Conservation (phyloP, 352 stramenopile genomes). For the Globisporangium orthogonon region DNA sequence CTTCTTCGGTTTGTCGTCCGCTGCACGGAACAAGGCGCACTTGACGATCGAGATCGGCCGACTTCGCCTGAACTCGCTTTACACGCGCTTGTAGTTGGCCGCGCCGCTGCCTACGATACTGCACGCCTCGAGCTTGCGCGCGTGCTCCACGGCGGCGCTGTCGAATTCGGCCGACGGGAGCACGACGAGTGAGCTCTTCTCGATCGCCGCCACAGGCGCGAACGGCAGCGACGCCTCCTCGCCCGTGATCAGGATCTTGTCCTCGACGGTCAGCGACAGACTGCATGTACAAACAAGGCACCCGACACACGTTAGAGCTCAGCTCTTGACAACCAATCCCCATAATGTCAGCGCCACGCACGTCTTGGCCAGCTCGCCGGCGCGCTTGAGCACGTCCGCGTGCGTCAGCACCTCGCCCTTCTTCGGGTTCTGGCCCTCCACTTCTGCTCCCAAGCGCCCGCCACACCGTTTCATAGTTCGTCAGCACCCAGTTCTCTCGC, state of each 20-base stretch:
- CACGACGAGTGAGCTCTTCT: conserved; percentile 70
- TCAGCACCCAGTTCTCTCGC: no score
- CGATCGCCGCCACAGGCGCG: conserved; percentile 66
- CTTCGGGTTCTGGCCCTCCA: conserved; percentile 69
- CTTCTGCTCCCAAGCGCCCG: conserved; percentile 26
- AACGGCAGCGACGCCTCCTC: conserved; percentile 60
- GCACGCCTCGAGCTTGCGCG: conserved; percentile 69
- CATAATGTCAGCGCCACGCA: conserved; percentile 17
- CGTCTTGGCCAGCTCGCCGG: conserved; percentile 61
- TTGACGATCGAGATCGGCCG: no score
- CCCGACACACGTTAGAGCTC: not conserved
- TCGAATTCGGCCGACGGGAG: conserved; percentile 67
- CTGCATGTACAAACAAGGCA: conserved; percentile 17
- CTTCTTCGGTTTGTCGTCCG: no score
- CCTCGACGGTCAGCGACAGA: conserved; percentile 56
- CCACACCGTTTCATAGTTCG: no score
- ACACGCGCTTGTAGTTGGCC: conserved; percentile 80
- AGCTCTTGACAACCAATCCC: not conserved
- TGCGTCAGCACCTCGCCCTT: conserved; percentile 77
- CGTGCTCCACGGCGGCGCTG: conserved; percentile 63
- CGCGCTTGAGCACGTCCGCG: conserved; percentile 73
- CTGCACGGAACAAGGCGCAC: no score
- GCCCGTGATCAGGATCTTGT: conserved; percentile 82
- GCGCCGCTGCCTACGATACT: conserved; percentile 71
- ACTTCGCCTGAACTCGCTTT: conserved; percentile 14